phyloP scores from a whole-genome alignment of 768 basidiomycete genomes.

The Boletellus sp. region DNA sequence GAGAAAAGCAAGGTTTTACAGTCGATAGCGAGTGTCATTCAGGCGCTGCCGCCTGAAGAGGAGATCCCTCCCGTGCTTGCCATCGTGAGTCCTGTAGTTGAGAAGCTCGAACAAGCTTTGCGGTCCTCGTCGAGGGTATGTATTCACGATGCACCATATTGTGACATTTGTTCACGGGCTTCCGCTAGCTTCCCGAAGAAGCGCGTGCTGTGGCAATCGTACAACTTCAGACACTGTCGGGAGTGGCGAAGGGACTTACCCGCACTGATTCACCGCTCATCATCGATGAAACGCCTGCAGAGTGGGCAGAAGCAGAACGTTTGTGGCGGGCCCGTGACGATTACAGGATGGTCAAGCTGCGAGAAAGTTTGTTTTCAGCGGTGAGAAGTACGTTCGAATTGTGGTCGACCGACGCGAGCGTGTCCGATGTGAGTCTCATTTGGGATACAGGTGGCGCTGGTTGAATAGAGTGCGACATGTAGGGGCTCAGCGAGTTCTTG shows the following conservation, averaged over 20 bases:
- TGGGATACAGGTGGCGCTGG: not conserved
- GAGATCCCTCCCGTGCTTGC: constrained; percentile 77
- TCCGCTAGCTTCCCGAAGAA: constrained; percentile 63
- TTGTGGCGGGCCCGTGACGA: constrained; percentile 65
- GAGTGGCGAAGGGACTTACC: constrained; percentile 85
- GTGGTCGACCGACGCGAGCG: constrained; percentile 77
- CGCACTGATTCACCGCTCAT: constrained; percentile 66
- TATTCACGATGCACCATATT: not conserved
- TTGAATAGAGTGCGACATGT: constrained; percentile 3
- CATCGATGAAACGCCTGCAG: constrained; percentile 54
- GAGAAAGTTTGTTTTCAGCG: constrained; percentile 61
- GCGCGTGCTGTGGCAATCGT: constrained; percentile 61
- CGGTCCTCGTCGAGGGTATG: constrained; percentile 52
- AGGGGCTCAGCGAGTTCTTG: constrained; percentile 81
- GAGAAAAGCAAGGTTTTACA: constrained; percentile 90
- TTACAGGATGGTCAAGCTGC: constrained; percentile 54
- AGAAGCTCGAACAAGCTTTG: constrained; percentile 62
- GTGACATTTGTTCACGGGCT: not conserved
- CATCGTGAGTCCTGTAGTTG: constrained; percentile 72
- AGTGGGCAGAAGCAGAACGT: constrained; percentile 46
- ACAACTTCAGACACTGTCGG: constrained; percentile 77
- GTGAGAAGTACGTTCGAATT: constrained; percentile 61
- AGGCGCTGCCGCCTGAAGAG: constrained; percentile 77
- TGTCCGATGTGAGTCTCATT: constrained; percentile 62
- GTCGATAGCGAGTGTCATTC: constrained; percentile 89